phyloP scores from a whole-genome alignment of 2,329 filamentous ascomycete species.

The Ceratocystiopsis brevicomis region DNA sequence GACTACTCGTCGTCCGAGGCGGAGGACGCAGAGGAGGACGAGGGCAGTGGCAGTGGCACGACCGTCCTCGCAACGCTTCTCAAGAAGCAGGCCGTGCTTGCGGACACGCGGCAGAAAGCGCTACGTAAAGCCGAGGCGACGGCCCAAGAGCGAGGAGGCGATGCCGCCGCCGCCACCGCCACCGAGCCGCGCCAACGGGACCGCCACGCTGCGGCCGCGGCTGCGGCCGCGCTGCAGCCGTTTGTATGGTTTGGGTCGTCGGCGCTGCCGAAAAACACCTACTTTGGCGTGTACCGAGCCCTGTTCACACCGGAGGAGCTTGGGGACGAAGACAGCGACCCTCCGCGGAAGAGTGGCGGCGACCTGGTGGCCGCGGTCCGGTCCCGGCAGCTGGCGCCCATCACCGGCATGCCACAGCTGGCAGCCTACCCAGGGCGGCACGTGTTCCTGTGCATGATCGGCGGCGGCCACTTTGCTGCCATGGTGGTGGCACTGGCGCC shows the following conservation, averaged over 20 bases:
- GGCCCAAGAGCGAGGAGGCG: background rate
- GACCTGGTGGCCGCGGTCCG: conserved; percentile 47
- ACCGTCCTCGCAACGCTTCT: conserved; percentile 57
- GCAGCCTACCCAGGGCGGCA: conserved; percentile 54
- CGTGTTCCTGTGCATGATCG: conserved; percentile 96
- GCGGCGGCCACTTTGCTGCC: conserved; percentile 89
- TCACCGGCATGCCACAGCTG: conserved; percentile 33
- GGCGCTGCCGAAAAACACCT: conserved; percentile 54
- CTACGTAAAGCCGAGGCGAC: too few relatives aligned
- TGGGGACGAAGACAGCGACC: conserved; percentile 17
- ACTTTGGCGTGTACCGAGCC: conserved; percentile 69
- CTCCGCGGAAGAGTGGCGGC: background rate
- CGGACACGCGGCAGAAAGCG: background rate
- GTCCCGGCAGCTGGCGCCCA: conserved; percentile 58
- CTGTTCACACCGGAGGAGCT: conserved; percentile 60
- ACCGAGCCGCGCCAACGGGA: conserved; percentile 15
- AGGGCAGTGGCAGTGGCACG: conserved; percentile 11
- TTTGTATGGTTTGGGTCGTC: conserved; percentile 74
- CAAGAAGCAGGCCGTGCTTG: conserved; percentile 62
- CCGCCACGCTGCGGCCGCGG: conserved; percentile 41
- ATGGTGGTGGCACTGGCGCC: conserved; percentile 87
- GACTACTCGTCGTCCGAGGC: conserved; percentile 51
- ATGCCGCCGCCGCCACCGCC: conserved; percentile 25
- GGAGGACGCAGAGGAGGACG: conserved; percentile 22
- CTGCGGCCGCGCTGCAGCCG: conserved; percentile 2